Evolutionary conservation across 1,139 yeast genomes (phyloP), one percentile per base, ranked within the genome.

Genomic region (Lodderomyces theae): DNA sequence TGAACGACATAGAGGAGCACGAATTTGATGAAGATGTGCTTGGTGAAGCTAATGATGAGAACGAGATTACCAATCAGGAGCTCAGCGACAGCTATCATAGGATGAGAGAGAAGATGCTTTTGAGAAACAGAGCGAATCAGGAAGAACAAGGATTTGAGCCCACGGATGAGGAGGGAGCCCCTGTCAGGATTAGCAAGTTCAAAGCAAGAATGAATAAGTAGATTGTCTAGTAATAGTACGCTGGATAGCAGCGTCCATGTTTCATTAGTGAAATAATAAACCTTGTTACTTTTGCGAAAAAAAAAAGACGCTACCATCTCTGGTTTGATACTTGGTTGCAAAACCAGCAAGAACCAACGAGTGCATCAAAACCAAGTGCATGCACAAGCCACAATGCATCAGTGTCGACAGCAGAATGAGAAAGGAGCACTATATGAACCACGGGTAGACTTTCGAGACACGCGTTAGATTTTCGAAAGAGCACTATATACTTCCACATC

Each of bases 101-200:
- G 36, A 53, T 85, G 42, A 68, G 86, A 33, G 77, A 78, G 41
- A 70, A 71, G 42, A 58, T 84, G 49, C 64, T 82, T 17, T 48
- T 50, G 24, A 52, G 56, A 15, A 60, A 66, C 37, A 64, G 65
- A 39, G 83, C 83, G 0, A 79, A 58, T 47, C 60, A 60, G 15
- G 61, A 66, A 41, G 88, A 78, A 39, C 54, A 62, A 44, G 92
- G 80, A 45, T 56, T 79, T 13, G 95, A 85, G 52, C 88, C 88
- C 0, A 64, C 85, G n/a, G 90, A 86, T 50, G 84, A 80, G 44
- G 58, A 66, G 30, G 88, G 87, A 0, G 75, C 79, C 40, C 79
- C 80, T 0, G 52, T 74, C 10, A 79, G 69, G 47, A 63, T 78
- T 1, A 86, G 95, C 53, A 64, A 89, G 40, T 87, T 87, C 58